Conservation (phyloP, 1,139 yeast genomes). For the Nakaseomyces sp. region DNA sequence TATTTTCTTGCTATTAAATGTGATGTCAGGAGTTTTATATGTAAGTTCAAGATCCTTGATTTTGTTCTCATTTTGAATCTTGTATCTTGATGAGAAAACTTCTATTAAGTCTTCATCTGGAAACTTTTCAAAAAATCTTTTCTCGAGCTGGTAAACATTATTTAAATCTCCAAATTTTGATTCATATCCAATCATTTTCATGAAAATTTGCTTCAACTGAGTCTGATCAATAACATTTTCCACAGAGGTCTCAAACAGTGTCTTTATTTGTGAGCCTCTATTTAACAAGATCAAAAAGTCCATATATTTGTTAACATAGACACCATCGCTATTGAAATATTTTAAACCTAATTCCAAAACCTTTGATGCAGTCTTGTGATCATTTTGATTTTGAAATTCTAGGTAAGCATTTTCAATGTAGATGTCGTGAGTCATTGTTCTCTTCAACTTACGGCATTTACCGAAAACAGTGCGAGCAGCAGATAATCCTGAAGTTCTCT, state of each 20-base stretch:
- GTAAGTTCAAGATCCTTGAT: conserved; percentile 28
- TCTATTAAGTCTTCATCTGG: conserved; percentile 41
- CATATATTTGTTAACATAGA: conserved; percentile 60
- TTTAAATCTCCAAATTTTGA: conserved; percentile 57
- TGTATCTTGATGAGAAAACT: conserved; percentile 35
- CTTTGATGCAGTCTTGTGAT: conserved; percentile 61
- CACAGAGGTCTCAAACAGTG: conserved; percentile 63
- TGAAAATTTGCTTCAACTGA: conserved; percentile 38
- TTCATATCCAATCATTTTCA: conserved; percentile 46
- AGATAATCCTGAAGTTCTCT: conserved; percentile 55
- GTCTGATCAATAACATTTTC: conserved; percentile 34
- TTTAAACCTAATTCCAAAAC: conserved; percentile 77
- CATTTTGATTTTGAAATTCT: conserved; percentile 57
- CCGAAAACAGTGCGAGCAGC: conserved; percentile 66
- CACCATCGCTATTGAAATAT: conserved; percentile 46
- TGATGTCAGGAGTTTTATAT: conserved; percentile 9
- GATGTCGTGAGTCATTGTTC: conserved; percentile 57
- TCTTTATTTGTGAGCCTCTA: conserved; percentile 76
- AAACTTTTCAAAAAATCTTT: conserved; percentile 56
- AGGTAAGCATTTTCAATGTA: conserved; percentile 75
- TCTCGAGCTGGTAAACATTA: conserved; percentile 58
- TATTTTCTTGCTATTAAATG: conserved; percentile 1
- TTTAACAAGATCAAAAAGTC: conserved; percentile 62
- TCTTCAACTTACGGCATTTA: conserved; percentile 43
- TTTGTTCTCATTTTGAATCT: conserved; percentile 25